Evolutionary conservation across 352 stramenopile genomes (phyloP).

Genomic region (Phytophthora hybrid): DNA sequence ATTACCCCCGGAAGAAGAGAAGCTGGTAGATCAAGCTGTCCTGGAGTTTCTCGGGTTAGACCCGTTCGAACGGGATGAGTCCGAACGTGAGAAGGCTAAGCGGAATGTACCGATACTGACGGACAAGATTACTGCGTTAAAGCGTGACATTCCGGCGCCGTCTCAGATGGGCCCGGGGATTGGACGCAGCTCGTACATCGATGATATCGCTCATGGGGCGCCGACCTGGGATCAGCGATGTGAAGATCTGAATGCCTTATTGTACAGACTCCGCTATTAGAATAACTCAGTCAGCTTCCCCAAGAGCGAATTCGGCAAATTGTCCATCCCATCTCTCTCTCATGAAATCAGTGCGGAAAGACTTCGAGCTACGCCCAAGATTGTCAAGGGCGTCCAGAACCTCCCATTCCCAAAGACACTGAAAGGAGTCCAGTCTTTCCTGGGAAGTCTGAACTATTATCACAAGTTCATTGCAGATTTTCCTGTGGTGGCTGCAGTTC

Average conservation of each 20-base stretch:
- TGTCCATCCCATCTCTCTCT: background rate
- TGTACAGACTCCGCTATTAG: background rate
- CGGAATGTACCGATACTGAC: background rate
- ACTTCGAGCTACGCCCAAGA: background rate
- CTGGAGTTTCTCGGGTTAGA: background rate
- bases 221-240: background rate
- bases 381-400: background rate
- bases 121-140: background rate
- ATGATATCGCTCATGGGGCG: background rate
- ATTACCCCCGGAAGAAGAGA: background rate
- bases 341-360: conserved; percentile 1
- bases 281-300: conserved; percentile 4
- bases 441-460: conserved; percentile 4
- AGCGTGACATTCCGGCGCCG: no score
- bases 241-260: background rate
- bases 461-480: conserved; percentile 7
- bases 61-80: background rate
- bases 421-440: conserved; percentile 3
- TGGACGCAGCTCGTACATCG: no score
- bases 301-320: background rate
- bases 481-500: background rate
- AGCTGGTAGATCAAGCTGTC: background rate
- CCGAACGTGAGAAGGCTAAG: background rate
- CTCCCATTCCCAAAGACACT: background rate
- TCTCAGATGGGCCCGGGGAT: no score